Evolutionary conservation across 2,329 filamentous ascomycete genomes (phyloP).

Genomic region (Dothideomycetes sp.): DNA sequence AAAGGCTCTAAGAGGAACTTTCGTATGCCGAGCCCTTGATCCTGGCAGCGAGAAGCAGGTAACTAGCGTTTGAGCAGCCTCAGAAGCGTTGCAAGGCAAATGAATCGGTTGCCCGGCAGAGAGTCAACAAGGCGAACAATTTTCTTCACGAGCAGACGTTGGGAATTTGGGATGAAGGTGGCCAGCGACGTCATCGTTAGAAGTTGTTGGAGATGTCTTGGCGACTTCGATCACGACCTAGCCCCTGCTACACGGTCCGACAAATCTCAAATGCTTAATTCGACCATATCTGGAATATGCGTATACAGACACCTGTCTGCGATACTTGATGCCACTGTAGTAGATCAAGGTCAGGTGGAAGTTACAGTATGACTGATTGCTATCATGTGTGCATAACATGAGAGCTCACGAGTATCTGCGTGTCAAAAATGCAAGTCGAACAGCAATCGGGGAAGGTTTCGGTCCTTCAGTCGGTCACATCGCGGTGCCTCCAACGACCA

Average conservation of each 20-base stretch:
- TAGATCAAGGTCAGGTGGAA: no score
- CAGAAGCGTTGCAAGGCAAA: slow-evolving; percentile 8
- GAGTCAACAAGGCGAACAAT: slow-evolving; percentile 5
- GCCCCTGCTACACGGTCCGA: no score
- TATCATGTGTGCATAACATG: no score
- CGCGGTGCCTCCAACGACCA: slow-evolving; percentile 12
- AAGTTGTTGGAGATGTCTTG: slow-evolving; percentile 1
- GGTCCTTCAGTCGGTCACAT: slow-evolving; percentile 14
- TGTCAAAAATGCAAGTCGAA: no score
- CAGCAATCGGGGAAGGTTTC: not conserved
- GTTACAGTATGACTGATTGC: no score
- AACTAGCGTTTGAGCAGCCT: not conserved
- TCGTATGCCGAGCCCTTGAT: slow-evolving; percentile 5
- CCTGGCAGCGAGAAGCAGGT: not conserved
- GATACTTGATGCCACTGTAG: no score
- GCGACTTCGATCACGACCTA: slow-evolving; percentile 3
- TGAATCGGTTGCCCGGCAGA: slow-evolving; percentile 8
- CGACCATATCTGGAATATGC: no score
- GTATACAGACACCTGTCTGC: no score
- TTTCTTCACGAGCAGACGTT: no score
- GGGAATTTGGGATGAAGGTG: slow-evolving; percentile 7
- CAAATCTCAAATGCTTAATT: no score
- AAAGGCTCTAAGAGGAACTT: no score
- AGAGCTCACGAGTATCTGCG: no score
- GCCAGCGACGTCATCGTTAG: not conserved